These are phyloP conservation scores for Porcisia deanei DNA, from an alignment of 208 protist species.

Conservation along the genomic window DNA sequence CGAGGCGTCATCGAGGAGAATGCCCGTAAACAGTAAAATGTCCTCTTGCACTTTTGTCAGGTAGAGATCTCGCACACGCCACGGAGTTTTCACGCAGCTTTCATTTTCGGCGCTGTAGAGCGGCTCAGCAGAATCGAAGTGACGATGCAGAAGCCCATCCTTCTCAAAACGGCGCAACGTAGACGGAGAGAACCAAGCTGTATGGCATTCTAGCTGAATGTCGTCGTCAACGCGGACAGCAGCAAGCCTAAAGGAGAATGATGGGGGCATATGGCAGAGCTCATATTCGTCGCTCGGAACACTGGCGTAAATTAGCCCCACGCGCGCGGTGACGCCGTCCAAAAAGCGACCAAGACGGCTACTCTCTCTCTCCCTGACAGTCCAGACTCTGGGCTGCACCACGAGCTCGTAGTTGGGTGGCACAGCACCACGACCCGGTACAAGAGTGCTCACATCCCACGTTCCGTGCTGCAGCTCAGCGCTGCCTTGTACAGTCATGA, in stretches of 20 bases:
- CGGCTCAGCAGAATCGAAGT: conserved; percentile 15
- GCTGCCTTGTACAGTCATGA: not conserved
- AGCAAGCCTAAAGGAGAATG: not conserved
- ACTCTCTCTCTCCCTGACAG: conserved; percentile 3
- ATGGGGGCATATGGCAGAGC: conserved; percentile 17
- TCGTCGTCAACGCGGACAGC: conserved; percentile 8
- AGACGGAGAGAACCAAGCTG: conserved; percentile 5
- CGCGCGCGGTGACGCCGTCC: not conserved
- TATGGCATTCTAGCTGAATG: not conserved
- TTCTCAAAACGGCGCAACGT: conserved; percentile 1
- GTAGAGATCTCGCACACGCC: conserved; percentile 26
- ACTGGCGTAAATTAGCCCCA: conserved; percentile 22
- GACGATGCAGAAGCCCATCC: conserved; percentile 12
- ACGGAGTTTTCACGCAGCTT: conserved; percentile 26
- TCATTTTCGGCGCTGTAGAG: conserved; percentile 22
- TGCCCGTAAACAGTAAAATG: conserved; percentile 20
- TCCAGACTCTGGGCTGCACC: conserved; percentile 7
- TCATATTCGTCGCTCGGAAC: conserved; percentile 10
- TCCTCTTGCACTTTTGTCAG: conserved; percentile 17
- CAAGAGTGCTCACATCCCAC: conserved; percentile 32
- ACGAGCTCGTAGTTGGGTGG: conserved; percentile 21
- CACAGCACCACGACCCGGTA: conserved; percentile 24
- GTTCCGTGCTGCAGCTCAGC: conserved; percentile 8
- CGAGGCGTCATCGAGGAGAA: conserved; percentile 10
- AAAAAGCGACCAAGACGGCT: conserved; percentile 7